Evolutionary conservation across 2,329 filamentous ascomycete species (phyloP).

Genomic region (Fusarium agapanthi): DNA sequence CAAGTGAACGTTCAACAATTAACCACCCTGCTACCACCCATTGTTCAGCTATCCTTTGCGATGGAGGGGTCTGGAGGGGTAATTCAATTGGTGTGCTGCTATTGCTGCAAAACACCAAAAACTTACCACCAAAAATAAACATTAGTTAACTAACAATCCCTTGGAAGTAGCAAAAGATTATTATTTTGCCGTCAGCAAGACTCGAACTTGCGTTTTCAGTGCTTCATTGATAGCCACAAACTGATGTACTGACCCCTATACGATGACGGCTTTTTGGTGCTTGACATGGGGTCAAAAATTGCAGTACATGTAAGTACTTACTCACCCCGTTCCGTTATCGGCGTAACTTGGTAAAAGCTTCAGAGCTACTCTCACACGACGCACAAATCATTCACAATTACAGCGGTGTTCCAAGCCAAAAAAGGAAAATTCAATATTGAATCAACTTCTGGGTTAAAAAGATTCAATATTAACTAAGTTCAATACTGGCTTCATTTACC

Average conservation of each 20-base stretch:
- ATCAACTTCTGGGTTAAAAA: rapidly evolving
- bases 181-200: constrained; percentile 32
- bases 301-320: not conserved
- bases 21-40: not conserved
- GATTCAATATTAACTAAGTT: rapidly evolving
- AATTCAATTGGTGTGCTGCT: not conserved
- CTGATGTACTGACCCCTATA: constrained; percentile 41
- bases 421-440: too few relatives aligned
- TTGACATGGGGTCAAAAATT: not conserved
- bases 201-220: constrained; percentile 40
- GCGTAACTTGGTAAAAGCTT: not conserved
- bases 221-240: constrained; percentile 30
- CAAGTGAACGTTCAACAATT: not conserved
- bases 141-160: not conserved
- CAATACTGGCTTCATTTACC: not conserved
- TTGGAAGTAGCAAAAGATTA: constrained; percentile 7
- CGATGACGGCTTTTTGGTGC: constrained; percentile 32
- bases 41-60: not conserved
- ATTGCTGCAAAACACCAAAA: not conserved
- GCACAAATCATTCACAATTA: not conserved
- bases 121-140: not conserved
- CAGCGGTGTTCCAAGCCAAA: not conserved
- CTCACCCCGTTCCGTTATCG: not conserved
- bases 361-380: not conserved
- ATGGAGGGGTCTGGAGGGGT: constrained; percentile 11